Evolutionary conservation across 148 eudicot species (phyloP), one percentile per base, ranked within the genome.

Genomic region (Rhododendron mucronatum): DNA sequence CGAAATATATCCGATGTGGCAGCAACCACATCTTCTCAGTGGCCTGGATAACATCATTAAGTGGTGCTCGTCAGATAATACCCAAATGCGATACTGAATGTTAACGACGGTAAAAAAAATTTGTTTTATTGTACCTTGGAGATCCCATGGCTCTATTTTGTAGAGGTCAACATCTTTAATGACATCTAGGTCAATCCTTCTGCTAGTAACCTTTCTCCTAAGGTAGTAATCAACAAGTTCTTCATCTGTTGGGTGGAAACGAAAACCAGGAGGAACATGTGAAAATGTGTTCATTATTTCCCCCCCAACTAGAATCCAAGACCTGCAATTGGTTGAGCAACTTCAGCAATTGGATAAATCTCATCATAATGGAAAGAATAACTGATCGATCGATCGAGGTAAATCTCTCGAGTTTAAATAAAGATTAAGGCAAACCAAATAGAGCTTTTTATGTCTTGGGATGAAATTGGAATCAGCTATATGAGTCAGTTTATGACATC

Each of bases 101-200:
- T 21, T 7, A 61, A 2, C 0, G 26, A 61, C 0, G 1, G 69
- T 61, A 6, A 61, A 67, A 61, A 67, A n/a, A 2, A 11, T n/a
- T n/a, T 26, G 4, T 67, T 14, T 26, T 1, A 16, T 37, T 5
- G 2, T 90, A 95, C 98, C 98, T 94, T 90, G 92, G 69, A 95
- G 92, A 93, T 95, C 96, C 98, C 98, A 95, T 0, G 98, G 98
- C 87, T 95, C 98, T 5, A 95, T 93, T 86, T 94, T 95, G 80
- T 95, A 94, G 77, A 95, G 96, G 90, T 95, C 98, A 20, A 95
- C 88, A 78, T 95, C 98, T 87, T 92, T 94, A 55, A 95, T 95
- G 75, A 94, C 91, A 91, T 95, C 93, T 23, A 94, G 85, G 80
- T 94, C 96, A 61, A 92, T 94, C 53, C 88, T 85, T 85, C 91